Percentiles rank a stretch among this genome's conserved stretches.
phyloP scores from a whole-genome alignment of 176 grass and related monocot species.

The Alopecurus myosuroides region DNA sequence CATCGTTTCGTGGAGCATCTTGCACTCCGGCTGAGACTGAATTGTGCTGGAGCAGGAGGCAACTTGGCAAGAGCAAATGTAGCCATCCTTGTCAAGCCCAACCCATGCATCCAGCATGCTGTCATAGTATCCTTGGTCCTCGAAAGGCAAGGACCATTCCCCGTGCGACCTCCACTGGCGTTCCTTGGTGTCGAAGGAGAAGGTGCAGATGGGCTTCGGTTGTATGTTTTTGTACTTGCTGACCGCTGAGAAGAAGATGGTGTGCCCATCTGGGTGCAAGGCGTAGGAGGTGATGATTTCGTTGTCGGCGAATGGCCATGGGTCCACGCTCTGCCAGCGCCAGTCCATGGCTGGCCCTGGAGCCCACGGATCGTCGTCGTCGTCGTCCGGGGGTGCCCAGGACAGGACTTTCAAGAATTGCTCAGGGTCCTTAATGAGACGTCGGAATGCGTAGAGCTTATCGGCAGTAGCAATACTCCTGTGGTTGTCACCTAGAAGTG shows the following conservation, averaged over 20 bases:
- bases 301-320: no score
- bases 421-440: neutral
- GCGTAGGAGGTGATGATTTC: no score
- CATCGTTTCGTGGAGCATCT: neutral
- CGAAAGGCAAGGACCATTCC: no score
- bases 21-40: neutral
- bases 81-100: neutral
- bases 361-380: neutral
- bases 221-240: no score
- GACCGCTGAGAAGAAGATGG: no score
- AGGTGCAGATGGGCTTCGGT: no score
- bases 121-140: no score
- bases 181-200: no score
- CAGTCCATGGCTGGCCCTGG: neutral
- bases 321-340: neutral
- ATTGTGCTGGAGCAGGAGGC: neutral
- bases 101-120: constrained; percentile 20
- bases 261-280: no score
- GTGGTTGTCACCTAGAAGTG: neutral
- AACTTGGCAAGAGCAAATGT: constrained; percentile 2
- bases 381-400: neutral
- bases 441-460: neutral
- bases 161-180: no score
- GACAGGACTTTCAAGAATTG: neutral
- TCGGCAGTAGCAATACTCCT: neutral